Evolutionary conservation across 2,329 filamentous ascomycete species (phyloP).

Genomic region (Hypoxylon sp.): DNA sequence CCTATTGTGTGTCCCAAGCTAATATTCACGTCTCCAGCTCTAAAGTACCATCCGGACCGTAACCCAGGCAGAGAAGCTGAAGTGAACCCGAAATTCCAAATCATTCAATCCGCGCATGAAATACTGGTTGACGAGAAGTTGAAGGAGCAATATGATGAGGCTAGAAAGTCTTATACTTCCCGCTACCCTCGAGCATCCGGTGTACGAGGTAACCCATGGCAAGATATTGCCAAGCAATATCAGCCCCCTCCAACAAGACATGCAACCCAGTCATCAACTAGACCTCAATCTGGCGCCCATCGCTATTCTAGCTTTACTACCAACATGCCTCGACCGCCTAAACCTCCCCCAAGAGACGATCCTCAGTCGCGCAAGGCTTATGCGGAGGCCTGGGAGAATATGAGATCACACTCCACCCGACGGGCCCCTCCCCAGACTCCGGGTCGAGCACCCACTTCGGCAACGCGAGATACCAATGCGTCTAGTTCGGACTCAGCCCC

Average conservation of each 20-base stretch:
- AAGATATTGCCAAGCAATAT: slow-evolving; percentile 64
- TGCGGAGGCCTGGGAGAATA: slow-evolving; percentile 58
- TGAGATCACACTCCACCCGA: slow-evolving; percentile 50
- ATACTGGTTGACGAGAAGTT: slow-evolving; percentile 70
- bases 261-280: slow-evolving; percentile 42
- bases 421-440: slow-evolving; percentile 50
- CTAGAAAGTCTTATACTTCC: slow-evolving; percentile 56
- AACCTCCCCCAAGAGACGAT: slow-evolving; percentile 47
- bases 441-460: slow-evolving; percentile 51
- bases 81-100: slow-evolving; percentile 85
- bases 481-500: slow-evolving; percentile 56
- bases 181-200: slow-evolving; percentile 67
- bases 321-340: slow-evolving; percentile 43
- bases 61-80: slow-evolving; percentile 87
- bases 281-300: slow-evolving; percentile 59
- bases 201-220: slow-evolving; percentile 71
- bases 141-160: slow-evolving; percentile 69
- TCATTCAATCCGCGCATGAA: slow-evolving; percentile 89
- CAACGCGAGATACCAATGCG: slow-evolving; percentile 48
- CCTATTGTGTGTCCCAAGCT: slow-evolving; percentile 40
- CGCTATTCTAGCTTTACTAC: slow-evolving; percentile 58
- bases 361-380: slow-evolving; percentile 48
- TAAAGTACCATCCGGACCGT: slow-evolving; percentile 90
- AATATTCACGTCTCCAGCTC: slow-evolving; percentile 65
- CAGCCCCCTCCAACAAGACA: slow-evolving; percentile 63